Evolutionary conservation across 2,329 filamentous ascomycete species (phyloP), one percentile per base, ranked within the genome.

Genomic region (Diplodia intermedia): DNA sequence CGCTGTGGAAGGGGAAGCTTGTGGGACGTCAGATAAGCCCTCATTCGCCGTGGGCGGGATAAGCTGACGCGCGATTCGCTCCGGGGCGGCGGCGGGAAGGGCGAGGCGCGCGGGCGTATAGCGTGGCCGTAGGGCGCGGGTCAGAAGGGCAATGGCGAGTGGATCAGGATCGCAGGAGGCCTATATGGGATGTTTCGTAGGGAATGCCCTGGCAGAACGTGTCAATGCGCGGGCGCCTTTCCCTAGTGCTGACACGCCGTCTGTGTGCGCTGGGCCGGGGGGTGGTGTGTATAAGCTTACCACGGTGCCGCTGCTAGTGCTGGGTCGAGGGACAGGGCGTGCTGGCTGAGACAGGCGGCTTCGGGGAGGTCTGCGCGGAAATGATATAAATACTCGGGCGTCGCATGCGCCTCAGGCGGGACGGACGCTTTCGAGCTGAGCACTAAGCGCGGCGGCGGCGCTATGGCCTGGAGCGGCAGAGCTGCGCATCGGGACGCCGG

Each of bases 51-150:
- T 57, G 55, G 40, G 40, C 26, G 56, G 56, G 36, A 67, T 67
- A 67, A 67, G 66, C 66, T 67, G 66, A 67, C 66, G 66, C 43
- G 62, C 62, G 62, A 65, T 54, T 65, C 62, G 62, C 23, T 65
- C 62, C 50, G 62, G 20, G 20, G 61, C 49, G 47, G 61, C 61
- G 47, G 61, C 61, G 54, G 50, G 62, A 52, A 63, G 60, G 60
- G 47, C 60, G 60, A 47, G 43, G 60, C 47, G 23, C 15, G 60
- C 57, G 57, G 55, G 57, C 40, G 57, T 62, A 33, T 49, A 36
- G 40, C 18, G 57, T 62, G 57, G 57, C 12, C 57, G 26, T 50
- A 33, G 57, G 60, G 60, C 43, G 60, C 60, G 60, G 60, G 60
- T 63, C 60, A 63, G 60, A 63, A 52, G 47, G 29, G 60, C 60